Conservation (phyloP, 495 filamentous ascomycete species). For the Tuber borchii region DNA sequence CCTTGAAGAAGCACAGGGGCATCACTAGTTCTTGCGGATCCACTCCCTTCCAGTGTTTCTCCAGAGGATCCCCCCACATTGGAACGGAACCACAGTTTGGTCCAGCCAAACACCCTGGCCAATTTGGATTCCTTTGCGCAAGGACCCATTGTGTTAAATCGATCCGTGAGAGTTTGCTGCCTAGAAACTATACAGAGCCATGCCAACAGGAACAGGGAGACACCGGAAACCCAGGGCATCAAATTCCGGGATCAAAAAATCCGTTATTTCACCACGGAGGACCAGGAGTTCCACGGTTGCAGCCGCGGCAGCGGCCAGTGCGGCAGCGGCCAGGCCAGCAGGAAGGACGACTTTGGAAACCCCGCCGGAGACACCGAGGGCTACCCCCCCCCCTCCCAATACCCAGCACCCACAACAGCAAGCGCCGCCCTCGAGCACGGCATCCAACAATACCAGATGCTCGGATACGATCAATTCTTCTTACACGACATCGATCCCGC, state of each 20-base stretch:
- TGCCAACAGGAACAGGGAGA: not conserved
- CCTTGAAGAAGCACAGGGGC: not conserved
- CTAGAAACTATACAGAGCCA: not conserved
- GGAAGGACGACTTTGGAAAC: conserved; percentile 10
- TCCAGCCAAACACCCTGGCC: not conserved
- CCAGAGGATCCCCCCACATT: not conserved
- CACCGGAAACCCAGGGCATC: not conserved
- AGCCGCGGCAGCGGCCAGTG: not conserved
- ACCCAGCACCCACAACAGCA: not conserved
- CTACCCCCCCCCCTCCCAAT: conserved; percentile 6
- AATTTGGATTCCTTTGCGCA: not conserved
- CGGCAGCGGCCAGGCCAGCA: not conserved
- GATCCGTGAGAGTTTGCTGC: not conserved
- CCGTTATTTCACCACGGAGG: not conserved
- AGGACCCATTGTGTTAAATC: not conserved
- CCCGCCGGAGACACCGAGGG: conserved; percentile 19
- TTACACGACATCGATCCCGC: conserved; percentile 26
- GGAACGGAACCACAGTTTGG: not conserved
- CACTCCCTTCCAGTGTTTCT: not conserved
- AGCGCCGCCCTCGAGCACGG: conserved; percentile 13
- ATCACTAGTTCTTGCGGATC: not conserved
- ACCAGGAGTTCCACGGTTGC: not conserved
- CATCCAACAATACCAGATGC: conserved; percentile 17
- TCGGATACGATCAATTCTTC: conserved; percentile 23
- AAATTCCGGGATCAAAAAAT: not conserved